Percentiles rank a stretch among this genome's conserved stretches.
phyloP scores from a whole-genome alignment of 2,329 filamentous ascomycete species.

The Eurotiales sp. region DNA sequence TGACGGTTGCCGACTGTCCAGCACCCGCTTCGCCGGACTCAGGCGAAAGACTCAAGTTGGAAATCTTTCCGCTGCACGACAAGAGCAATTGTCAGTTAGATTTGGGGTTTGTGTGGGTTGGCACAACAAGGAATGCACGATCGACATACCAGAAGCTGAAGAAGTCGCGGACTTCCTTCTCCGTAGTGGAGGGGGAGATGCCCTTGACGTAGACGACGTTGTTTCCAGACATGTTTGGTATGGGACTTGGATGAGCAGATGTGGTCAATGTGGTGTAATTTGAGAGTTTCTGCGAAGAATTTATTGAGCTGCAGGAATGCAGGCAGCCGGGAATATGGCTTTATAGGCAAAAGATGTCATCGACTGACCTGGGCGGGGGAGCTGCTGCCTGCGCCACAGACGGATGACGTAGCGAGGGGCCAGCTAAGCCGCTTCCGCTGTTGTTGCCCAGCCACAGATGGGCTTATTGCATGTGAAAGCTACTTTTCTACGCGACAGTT shows the following conservation, averaged over 20 bases:
- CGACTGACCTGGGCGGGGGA: neutral
- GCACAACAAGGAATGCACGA: neutral
- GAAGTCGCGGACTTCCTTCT: conserved; percentile 92
- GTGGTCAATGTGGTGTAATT: too few species aligned
- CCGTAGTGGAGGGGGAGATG: conserved; percentile 75
- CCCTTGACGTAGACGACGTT: conserved; percentile 83
- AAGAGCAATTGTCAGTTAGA: conserved; percentile 10
- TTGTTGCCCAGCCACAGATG: conserved; percentile 6
- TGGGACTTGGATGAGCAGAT: too few species aligned
- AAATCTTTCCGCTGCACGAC: conserved; percentile 76
- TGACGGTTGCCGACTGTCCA: conserved; percentile 81
- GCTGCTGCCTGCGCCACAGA: conserved; percentile 10
- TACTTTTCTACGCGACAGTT: neutral
- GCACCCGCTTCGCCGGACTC: conserved; percentile 53
- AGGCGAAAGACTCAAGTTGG: conserved; percentile 70
- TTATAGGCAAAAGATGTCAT: conserved; percentile 6
- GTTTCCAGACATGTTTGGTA: conserved; percentile 54
- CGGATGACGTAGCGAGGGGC: conserved; percentile 9
- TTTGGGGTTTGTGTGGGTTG: conserved; percentile 1
- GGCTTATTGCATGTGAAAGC: neutral
- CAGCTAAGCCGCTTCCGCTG: conserved; percentile 2
- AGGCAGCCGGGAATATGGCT: neutral
- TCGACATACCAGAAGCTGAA: conserved; percentile 82
- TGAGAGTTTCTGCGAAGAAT: too few species aligned
- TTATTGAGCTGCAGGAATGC: too few species aligned